Percentiles rank a stretch among this genome's conserved stretches.
Conservation (phyloP, 768 basidiomycete species). For the Russula olivacea region DNA sequence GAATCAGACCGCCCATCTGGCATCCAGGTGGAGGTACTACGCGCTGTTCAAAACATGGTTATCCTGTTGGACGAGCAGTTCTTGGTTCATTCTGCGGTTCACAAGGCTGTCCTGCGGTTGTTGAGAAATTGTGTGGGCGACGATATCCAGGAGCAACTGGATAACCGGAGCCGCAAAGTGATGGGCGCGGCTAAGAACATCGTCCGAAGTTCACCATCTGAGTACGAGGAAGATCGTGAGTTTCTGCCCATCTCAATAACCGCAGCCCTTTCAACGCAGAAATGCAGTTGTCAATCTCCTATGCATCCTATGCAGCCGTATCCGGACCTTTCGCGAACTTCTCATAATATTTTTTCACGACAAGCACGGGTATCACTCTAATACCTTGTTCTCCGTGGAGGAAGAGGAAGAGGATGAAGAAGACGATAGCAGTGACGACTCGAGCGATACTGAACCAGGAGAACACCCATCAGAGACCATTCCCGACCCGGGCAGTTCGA, state of each 20-base stretch:
- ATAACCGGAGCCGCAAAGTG: conserved; percentile 56
- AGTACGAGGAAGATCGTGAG: conserved; percentile 85
- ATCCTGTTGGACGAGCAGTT: conserved; percentile 90
- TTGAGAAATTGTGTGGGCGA: conserved; percentile 89
- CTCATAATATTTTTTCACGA: conserved; percentile 98
- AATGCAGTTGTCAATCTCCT: conserved; percentile 79
- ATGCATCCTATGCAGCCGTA: conserved; percentile 88
- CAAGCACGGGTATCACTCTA: conserved; percentile 78
- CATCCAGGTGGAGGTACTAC: conserved; percentile 86
- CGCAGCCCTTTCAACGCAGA: conserved; percentile 14
- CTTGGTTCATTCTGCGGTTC: conserved; percentile 84
- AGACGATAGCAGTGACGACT: conserved; percentile 31
- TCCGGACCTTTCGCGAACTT: conserved; percentile 80
- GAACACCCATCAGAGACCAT: not conserved
- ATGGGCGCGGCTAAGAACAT: conserved; percentile 82
- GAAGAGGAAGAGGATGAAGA: conserved; percentile 52
- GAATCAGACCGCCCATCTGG: conserved; percentile 81
- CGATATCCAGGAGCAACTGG: conserved; percentile 81
- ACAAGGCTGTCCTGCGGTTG: conserved; percentile 79
- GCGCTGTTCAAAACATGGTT: conserved; percentile 85
- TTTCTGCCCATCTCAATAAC: conserved; percentile 14
- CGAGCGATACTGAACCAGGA: conserved; percentile 26
- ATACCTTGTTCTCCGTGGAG: conserved; percentile 67
- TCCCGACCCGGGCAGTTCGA: not conserved
- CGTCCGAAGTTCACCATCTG: conserved; percentile 66